Evolutionary conservation across 768 basidiomycete species (phyloP), one percentile per base, ranked within the genome.

Genomic region (Lyophyllum atratum): DNA sequence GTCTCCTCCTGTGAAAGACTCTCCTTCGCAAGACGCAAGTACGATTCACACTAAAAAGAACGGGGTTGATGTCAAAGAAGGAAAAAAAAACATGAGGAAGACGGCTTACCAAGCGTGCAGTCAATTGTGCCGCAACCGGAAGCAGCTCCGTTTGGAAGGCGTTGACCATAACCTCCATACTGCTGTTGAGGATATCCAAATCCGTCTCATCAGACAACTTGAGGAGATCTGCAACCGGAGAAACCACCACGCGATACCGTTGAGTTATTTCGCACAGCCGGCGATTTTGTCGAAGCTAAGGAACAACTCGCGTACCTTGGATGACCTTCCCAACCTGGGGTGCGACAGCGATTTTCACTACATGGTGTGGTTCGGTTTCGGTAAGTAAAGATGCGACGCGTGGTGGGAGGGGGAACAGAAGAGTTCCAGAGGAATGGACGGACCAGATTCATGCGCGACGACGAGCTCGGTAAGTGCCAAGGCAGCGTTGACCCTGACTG

Each of bases 191-290:
- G 47, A 92, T 81, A 68, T 95, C 93, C 43, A 96, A 75, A 68
- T 95, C 93, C 44, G 92, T 93, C 72, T 95, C 91, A 68, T 94
- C 90, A n/a, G 90, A 86, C 43, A 96, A 79, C 69, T 92, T 92
- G 64, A 95, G 81, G n/a, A 95, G 76, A 68, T 90, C 92, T 92
- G 59, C 42, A 53, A 43, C 17, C 3, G 15, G 10, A 5, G 19
- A 19, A 40, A 19, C 4, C 4, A 40, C 39, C 14, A 52, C 7
- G 28, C 22, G 47, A 49, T n/a, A 4, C 12, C 29, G 29, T 21
- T 31, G 34, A 37, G 3, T 7, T 37, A 34, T 26, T 17, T 39
- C 19, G 29, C 15, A 9, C 3, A n/a, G 29, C 49, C 29, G 21
- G 29, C 19, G n/a, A n/a, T n/a, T n/a, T n/a, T n/a, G n/a, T n/a